Evolutionary conservation across 306 rosid species (phyloP).

Genomic region (Rosa multiflora): DNA sequence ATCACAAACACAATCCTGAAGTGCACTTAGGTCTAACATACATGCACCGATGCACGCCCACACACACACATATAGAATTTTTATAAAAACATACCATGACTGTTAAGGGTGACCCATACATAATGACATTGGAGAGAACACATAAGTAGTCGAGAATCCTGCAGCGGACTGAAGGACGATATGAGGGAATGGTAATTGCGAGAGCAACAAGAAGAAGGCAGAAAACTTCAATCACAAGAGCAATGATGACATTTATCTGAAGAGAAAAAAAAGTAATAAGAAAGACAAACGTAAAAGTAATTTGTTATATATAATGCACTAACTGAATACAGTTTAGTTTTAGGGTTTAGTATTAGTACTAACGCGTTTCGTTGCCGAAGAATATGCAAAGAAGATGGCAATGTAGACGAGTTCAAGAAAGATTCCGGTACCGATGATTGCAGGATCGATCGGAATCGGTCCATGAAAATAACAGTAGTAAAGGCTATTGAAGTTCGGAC

Average conservation of each 20-base stretch:
- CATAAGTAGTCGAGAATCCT: constrained; percentile 43
- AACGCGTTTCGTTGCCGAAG: constrained; percentile 45
- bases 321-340: not conserved
- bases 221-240: constrained; percentile 34
- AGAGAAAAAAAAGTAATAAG: not conserved
- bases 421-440: constrained; percentile 50
- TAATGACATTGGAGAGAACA: constrained; percentile 51
- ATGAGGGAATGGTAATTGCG: constrained; percentile 15
- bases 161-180: constrained; percentile 22
- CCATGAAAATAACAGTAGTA: constrained; percentile 29
- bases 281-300: too few species aligned
- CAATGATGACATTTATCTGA: constrained; percentile 48
- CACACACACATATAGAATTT: too few species aligned
- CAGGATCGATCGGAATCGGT: not conserved
- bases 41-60: too few species aligned
- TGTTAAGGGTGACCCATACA: constrained; percentile 78
- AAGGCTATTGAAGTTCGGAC: constrained; percentile 42
- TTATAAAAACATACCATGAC: constrained; percentile 52
- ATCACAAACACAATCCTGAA: too few species aligned
- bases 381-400: constrained; percentile 40
- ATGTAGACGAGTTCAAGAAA: constrained; percentile 43
- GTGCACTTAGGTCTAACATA: too few species aligned
- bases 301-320: not conserved
- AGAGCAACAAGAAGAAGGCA: constrained; percentile 28
- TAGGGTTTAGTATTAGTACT: not conserved